Evolutionary conservation across 108 stramenopile species (phyloP), one percentile per base, ranked within the genome.

Genomic region (Nitzschia sp.): DNA sequence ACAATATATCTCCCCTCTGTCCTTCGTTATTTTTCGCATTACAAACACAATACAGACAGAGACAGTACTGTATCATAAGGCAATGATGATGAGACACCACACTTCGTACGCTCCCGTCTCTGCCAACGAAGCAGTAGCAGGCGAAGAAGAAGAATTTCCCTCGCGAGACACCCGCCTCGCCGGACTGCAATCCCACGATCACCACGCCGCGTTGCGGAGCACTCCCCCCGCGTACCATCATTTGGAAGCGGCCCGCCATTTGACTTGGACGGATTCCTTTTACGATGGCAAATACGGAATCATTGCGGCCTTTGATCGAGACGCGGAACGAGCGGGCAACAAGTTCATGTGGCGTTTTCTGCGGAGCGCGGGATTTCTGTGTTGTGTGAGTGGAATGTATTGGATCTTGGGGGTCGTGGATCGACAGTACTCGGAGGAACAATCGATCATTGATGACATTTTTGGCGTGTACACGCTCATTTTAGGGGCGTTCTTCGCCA

Each of bases 251-350:
- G 52, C 53, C 8, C 35, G 66, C 38, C 25, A 66, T 21, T 36
- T 66, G 5, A 47, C 27, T 5, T 66, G 66, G 66, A 23, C 27
- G 0, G 66, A 66, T 54, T 29, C 46, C 4, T 66, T 66, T 26
- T 66, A 66, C 55, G 47, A 66, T 25, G 66, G 66, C 1, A 66
- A 66, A 36, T 53, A 53, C 36, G 66, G 53, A 1, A 54, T 66
- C 26, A 36, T 66, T 22, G 66, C 53, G 3, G 66, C 50, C 36
- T 66, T 53, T 66, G 66, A 66, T 66, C 66, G 66, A 11, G 47
- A 66, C 30, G 53, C 35, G 25, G 53, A 38, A 8, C 13, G 25
- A 22, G 66, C 66, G 5, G 66, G 44, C 1, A 54, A 66, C 3
- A 38, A 27, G 25, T 50, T 50, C 35, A 27, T 66, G 9, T 54